Percentiles rank a stretch among this genome's conserved stretches.
These are phyloP conservation scores for Starmera amethionina DNA, from an alignment of 805 yeast species.

Conservation along the genomic window DNA sequence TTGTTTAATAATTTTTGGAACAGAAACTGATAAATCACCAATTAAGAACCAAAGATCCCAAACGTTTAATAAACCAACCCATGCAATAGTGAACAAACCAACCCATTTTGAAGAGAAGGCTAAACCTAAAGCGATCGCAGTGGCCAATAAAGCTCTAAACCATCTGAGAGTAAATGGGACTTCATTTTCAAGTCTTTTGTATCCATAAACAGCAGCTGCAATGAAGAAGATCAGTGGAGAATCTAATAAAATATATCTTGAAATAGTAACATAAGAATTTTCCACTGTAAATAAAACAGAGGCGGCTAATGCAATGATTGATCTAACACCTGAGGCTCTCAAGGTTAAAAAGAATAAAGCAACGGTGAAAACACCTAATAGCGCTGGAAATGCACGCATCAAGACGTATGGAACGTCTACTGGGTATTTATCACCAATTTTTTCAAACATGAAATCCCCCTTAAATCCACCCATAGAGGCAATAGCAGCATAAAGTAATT, in stretches of 20 bases:
- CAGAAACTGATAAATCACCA: constrained; percentile 55
- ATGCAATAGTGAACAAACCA: constrained; percentile 69
- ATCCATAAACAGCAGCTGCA: constrained; percentile 57
- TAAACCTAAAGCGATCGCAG: constrained; percentile 63
- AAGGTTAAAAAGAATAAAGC: constrained; percentile 57
- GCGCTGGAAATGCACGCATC: constrained; percentile 65
- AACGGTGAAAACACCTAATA: constrained; percentile 60
- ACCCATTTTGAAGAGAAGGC: constrained; percentile 78
- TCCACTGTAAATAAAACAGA: constrained; percentile 50
- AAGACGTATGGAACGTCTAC: constrained; percentile 45
- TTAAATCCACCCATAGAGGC: constrained; percentile 59
- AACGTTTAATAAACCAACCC: constrained; percentile 58
- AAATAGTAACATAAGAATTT: constrained; percentile 59
- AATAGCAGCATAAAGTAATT: constrained; percentile 66
- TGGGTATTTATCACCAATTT: constrained; percentile 59
- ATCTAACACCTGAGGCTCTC: constrained; percentile 62
- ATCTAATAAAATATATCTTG: constrained; percentile 67
- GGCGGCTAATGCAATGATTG: constrained; percentile 49
- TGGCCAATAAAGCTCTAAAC: constrained; percentile 49
- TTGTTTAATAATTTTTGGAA: constrained; percentile 35
- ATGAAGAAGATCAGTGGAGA: constrained; percentile 71
- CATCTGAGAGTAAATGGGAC: constrained; percentile 50
- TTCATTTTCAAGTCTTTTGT: constrained; percentile 56
- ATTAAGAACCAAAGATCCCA: constrained; percentile 60
- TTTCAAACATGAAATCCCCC: constrained; percentile 59